Conservation (phyloP, 2,329 filamentous ascomycete species). For the Cladosporium sp. region DNA sequence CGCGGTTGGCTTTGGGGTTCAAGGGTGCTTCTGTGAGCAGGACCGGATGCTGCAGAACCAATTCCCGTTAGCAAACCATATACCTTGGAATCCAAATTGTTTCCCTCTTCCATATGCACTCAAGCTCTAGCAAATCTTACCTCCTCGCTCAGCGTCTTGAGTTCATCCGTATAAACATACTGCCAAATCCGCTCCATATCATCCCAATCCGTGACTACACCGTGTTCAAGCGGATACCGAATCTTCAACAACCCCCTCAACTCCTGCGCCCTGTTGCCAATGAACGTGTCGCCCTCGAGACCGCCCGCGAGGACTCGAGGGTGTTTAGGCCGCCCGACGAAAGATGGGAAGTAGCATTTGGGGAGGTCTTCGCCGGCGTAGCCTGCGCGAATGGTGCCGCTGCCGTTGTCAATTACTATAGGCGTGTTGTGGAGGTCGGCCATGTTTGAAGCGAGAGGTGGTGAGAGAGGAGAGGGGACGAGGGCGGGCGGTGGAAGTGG, state of each 20-base stretch:
- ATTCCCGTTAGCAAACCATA: conserved; percentile 13
- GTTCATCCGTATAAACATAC: conserved; percentile 90
- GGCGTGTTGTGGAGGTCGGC: conserved; percentile 89
- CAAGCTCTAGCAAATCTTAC: conserved; percentile 41
- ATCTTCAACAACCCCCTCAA: conserved; percentile 92
- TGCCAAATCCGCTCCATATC: conserved; percentile 99
- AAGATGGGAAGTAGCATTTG: conserved; percentile 96
- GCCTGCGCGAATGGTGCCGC: conserved; percentile 92
- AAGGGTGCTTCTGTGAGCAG: conserved; percentile 92
- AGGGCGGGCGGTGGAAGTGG: background rate
- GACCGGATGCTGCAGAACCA: conserved; percentile 69
- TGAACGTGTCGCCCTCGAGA: conserved; percentile 94
- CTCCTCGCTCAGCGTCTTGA: conserved; percentile 97
- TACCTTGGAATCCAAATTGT: background rate
- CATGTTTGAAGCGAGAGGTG: conserved; percentile 38
- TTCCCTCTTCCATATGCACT: background rate
- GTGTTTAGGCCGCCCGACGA: conserved; percentile 94
- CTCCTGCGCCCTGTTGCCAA: conserved; percentile 87
- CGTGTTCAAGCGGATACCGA: conserved; percentile 90
- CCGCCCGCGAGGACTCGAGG: conserved; percentile 91
- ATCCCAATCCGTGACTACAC: conserved; percentile 98
- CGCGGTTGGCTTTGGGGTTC: conserved; percentile 91
- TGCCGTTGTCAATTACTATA: conserved; percentile 98
- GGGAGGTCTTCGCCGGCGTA: conserved; percentile 95
- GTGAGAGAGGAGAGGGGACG: background rate